A percentile compares a stretch with the other conserved stretches of the same genome.
Conservation (phyloP, 1,139 yeast genomes). For the Tardiomyces blankii region DNA sequence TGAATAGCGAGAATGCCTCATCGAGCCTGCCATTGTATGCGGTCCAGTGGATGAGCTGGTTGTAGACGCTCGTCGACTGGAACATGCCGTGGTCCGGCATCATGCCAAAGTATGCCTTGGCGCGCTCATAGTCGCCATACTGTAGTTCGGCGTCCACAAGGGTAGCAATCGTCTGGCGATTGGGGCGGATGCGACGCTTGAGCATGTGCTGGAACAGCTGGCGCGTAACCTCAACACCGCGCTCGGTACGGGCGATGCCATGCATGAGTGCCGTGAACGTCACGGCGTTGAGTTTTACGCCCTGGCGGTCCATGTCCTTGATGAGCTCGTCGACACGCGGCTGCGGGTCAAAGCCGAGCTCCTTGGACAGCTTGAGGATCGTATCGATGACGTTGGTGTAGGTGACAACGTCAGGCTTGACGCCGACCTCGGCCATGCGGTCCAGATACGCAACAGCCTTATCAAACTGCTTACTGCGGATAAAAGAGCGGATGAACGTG, state of each 20-base stretch:
- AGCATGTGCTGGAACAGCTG: constrained; percentile 36
- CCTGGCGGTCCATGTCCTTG: constrained; percentile 31
- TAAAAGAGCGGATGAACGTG: constrained; percentile 25
- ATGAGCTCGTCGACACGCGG: constrained; percentile 32
- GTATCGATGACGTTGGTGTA: constrained; percentile 53
- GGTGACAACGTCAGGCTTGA: constrained; percentile 54
- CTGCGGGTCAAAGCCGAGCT: constrained; percentile 37
- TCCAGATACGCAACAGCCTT: constrained; percentile 28
- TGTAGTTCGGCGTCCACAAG: constrained; percentile 49
- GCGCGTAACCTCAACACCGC: constrained; percentile 44
- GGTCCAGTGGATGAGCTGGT: not conserved
- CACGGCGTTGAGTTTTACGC: constrained; percentile 37
- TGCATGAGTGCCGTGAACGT: constrained; percentile 47
- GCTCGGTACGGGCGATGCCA: constrained; percentile 40
- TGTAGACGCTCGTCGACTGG: not conserved
- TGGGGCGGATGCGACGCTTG: constrained; percentile 26
- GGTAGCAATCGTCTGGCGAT: constrained; percentile 38
- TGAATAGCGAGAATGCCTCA: not conserved
- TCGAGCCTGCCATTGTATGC: not conserved
- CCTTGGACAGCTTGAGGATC: constrained; percentile 37
- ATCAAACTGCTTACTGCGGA: constrained; percentile 21
- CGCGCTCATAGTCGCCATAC: constrained; percentile 38
- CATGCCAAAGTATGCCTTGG: constrained; percentile 37
- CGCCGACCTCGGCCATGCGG: constrained; percentile 27
- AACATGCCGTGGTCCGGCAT: constrained; percentile 28